A percentile compares a stretch with the other conserved stretches of the same genome.
Conservation (phyloP, 2,329 filamentous ascomycete species). For the Epichloe typhina region DNA sequence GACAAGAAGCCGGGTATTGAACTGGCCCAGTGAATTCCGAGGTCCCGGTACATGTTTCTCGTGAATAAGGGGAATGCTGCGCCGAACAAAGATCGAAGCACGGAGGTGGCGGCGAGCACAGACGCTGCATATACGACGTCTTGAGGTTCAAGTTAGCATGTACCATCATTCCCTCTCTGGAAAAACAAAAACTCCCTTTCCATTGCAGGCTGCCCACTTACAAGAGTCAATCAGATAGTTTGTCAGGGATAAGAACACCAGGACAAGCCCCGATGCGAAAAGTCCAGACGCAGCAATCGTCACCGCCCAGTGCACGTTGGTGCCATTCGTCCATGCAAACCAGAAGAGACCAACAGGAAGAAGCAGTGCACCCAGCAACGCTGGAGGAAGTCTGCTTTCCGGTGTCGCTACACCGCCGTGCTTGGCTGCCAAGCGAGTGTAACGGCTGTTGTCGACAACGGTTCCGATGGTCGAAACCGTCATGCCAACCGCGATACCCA, state of each 20-base stretch:
- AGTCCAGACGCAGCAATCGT: slow-evolving; percentile 27
- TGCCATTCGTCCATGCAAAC: slow-evolving; percentile 52
- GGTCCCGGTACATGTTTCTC: slow-evolving; percentile 38
- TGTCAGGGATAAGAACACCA: slow-evolving; percentile 52
- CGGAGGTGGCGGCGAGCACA: slow-evolving; percentile 57
- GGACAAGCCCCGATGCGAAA: slow-evolving; percentile 43
- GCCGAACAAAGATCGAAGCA: slow-evolving; percentile 60
- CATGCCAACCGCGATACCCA: slow-evolving; percentile 53
- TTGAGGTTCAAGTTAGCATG: slow-evolving; percentile 3
- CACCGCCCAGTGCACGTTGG: slow-evolving; percentile 44
- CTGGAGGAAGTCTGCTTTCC: slow-evolving; percentile 48
- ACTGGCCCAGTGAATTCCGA: slow-evolving; percentile 66
- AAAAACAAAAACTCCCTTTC: background rate
- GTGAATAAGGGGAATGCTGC: slow-evolving; percentile 65
- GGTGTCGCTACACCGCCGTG: slow-evolving; percentile 46
- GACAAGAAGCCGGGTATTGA: slow-evolving; percentile 63
- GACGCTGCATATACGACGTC: slow-evolving; percentile 66
- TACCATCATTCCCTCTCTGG: too few relatives aligned
- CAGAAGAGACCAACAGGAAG: slow-evolving; percentile 50
- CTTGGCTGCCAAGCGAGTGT: slow-evolving; percentile 28
- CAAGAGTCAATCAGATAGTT: slow-evolving; percentile 57
- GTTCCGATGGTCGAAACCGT: slow-evolving; percentile 39
- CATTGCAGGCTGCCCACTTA: slow-evolving; percentile 9
- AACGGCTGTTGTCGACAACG: slow-evolving; percentile 40
- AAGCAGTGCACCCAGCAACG: slow-evolving; percentile 43